Evolutionary conservation across 1,284 basidiomycete species (phyloP), one percentile per base, ranked within the genome.

Genomic region (Cerrena zonata): DNA sequence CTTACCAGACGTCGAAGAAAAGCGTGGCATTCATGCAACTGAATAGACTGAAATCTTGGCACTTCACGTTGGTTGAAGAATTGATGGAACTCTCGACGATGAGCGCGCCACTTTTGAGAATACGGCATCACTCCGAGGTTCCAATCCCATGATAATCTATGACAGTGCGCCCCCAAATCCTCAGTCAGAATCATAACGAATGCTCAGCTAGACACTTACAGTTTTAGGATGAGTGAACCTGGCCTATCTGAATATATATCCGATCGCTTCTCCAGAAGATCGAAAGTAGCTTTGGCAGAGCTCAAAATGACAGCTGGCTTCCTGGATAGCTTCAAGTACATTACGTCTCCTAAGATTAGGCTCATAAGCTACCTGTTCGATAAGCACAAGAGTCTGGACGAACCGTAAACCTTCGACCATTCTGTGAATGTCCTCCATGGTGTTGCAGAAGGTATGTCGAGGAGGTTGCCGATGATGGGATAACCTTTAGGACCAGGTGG

Each of bases 71-170:
- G 46, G 27, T 54, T 50, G 49, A 58, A 58, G 30, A 55, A 45
- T 34, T 60, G 60, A 34, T 56, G 45, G 52, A 60, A 59, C 56
- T 62, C 45, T 49, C 58, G 40, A 53, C 63, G 39, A 59, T 59
- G 52, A 27, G 54, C 36, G 45, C 58, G 41, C 64, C 68, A 73
- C 2, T 59, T 59, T 4, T 64, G 60, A 1, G 65, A 65, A 46
- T 71, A 72, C 36, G 48, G 58, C 50, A 61, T 58, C 12, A 45
- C 22, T 2, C 18, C 30, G 27, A 70, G 56, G 4, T 61, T 63
- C 21, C 73, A 58, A 5, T 65, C 58, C 46, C 64, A 61, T 10
- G 22, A 11, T 26, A 49, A 5, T 27, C 5, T 58, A 24, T 10
- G n/a, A n/a, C n/a, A 11, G 34, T 36, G n/a, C 11, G n/a, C 13